Evolutionary conservation across 2,329 filamentous ascomycete genomes (phyloP).

Genomic region (Colletotrichum tropicicola): DNA sequence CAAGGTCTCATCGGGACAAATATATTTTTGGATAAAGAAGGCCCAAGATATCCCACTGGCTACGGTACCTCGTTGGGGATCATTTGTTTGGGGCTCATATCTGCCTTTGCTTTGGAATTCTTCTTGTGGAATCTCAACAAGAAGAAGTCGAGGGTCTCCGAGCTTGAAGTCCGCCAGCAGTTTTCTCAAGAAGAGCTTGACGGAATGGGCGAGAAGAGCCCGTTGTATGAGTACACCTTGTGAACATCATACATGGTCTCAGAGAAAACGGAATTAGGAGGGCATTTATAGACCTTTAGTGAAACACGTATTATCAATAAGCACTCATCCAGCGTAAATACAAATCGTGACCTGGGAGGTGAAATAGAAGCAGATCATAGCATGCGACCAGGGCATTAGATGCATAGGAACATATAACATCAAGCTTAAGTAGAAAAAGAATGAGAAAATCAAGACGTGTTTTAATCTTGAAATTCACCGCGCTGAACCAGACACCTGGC

Average conservation of each 20-base stretch:
- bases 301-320: too few relatives aligned
- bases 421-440: too few relatives aligned
- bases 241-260: not conserved
- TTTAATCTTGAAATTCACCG: too few relatives aligned
- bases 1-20: slow-evolving; percentile 48
- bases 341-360: too few relatives aligned
- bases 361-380: too few relatives aligned
- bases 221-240: slow-evolving; percentile 15
- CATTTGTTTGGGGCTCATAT: slow-evolving; percentile 12
- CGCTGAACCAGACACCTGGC: too few relatives aligned
- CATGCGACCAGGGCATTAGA: too few relatives aligned
- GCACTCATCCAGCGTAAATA: too few relatives aligned
- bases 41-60: slow-evolving; percentile 45
- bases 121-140: slow-evolving; percentile 35
- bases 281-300: too few relatives aligned
- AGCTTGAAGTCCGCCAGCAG: slow-evolving; percentile 36
- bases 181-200: slow-evolving; percentile 33
- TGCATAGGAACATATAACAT: too few relatives aligned
- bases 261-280: too few relatives aligned
- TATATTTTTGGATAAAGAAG: slow-evolving; percentile 46
- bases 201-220: slow-evolving; percentile 8
- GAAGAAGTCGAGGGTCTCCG: slow-evolving; percentile 33
- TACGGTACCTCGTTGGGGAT: slow-evolving; percentile 38
- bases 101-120: slow-evolving; percentile 33
- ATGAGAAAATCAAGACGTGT: too few relatives aligned